These are phyloP conservation scores for Papiliotrema nemorosa DNA, from an alignment of 1,284 basidiomycete species.

Conservation along the genomic window DNA sequence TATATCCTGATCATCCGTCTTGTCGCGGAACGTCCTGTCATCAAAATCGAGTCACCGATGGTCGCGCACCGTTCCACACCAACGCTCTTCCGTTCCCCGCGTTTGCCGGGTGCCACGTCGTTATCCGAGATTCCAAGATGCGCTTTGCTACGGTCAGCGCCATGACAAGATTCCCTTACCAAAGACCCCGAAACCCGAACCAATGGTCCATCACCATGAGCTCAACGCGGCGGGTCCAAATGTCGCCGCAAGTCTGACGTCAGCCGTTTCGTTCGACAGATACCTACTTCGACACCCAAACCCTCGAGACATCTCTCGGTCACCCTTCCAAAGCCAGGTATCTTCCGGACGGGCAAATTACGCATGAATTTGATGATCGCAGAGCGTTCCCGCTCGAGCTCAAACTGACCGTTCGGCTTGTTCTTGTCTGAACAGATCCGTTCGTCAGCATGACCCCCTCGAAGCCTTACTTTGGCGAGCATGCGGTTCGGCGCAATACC, in stretches of 20 bases:
- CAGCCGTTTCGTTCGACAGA: not conserved
- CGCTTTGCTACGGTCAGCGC: constrained; percentile 50
- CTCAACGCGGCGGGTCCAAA: constrained; percentile 66
- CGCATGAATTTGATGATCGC: constrained; percentile 63
- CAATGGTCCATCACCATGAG: constrained; percentile 79
- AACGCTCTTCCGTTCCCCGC: constrained; percentile 82
- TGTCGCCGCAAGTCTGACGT: constrained; percentile 76
- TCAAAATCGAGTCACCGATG: not conserved
- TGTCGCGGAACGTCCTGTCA: constrained; percentile 67
- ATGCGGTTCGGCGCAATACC: constrained; percentile 76
- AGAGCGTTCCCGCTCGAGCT: constrained; percentile 63
- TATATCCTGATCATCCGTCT: constrained; percentile 64
- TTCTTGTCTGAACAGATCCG: constrained; percentile 95
- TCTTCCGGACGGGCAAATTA: constrained; percentile 49
- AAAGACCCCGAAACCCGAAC: constrained; percentile 68
- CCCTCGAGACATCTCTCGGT: constrained; percentile 80
- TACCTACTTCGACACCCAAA: constrained; percentile 72
- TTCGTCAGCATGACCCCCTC: not conserved
- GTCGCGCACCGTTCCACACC: constrained; percentile 71
- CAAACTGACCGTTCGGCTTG: constrained; percentile 89
- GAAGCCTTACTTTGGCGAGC: constrained; percentile 67
- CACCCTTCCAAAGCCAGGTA: constrained; percentile 83
- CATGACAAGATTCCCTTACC: constrained; percentile 46
- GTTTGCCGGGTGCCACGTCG: constrained; percentile 64
- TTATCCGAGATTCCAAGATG: constrained; percentile 84